Evolutionary conservation across 108 stramenopile species (phyloP), one percentile per base, ranked within the genome.

Genomic region (Bacterosira constricta): DNA sequence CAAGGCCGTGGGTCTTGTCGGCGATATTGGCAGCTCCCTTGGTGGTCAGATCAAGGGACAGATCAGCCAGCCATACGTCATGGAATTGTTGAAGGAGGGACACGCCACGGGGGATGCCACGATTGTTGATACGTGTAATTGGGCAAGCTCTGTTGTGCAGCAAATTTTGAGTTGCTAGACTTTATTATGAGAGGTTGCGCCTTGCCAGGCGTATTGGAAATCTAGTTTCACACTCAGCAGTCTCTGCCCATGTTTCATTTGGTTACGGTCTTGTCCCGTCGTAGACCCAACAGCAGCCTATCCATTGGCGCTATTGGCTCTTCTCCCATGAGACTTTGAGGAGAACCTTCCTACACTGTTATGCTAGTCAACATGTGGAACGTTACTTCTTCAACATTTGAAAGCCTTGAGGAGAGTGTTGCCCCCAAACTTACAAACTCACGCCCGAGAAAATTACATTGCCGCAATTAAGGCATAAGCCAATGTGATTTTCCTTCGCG

Each of bases 1-100:
- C 41, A 90, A 89, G 58, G 92, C 95, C 4, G 86, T 91, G 23
- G 90, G 90, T 5, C 71, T 93, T 23, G 54, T 96, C 23, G 95
- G 95, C 54, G 95, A 96, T 50, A 73, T 96, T 59, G 90, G 89
- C 11, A 82, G 80, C 37, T 67, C 83, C 18, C 53, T 93, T 44
- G 86, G 87, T 18, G 57, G 37, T 12, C 57, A 67, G 13, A 81
- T 96, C 31, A 87, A 86, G 71, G 63, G 67, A 23, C 81, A 89
- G 50, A 68, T 91, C 49, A 75, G 79, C 35, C 78, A 89, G 65
- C 80, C 85, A 3, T 95, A 85, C 56, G 80, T 89, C 15, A 70
- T 70, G 49, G 70, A 85, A 45, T 54, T 95, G 17, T 45, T 95
- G 20, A 47, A 61, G 20, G 94, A 89, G 34, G 90, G 87, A 1